Base-by-base conservation (phyloP, 2,329 filamentous ascomycete species). In the Zelopaecilomyces penicillatus region DNA sequence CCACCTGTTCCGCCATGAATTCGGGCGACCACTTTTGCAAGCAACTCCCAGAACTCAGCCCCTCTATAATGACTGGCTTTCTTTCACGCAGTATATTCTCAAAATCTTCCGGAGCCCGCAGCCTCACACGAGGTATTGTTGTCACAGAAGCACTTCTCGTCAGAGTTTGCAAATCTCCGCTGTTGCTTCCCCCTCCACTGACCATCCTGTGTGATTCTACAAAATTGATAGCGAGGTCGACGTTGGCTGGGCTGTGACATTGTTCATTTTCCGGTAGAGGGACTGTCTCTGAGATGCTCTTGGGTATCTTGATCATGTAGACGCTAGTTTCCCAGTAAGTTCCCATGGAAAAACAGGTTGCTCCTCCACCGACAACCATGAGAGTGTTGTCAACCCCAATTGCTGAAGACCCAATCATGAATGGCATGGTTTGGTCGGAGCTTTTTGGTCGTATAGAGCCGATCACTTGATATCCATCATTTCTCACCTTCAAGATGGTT, bases 331-430 rank as follows among this genome's bases (percentile, higher is more conserved):
- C 90, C 86, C 87, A 94, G 56, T 79, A 89, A 5, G 85, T 86
- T 1, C 89, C 89, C 74, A 95, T 95, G 0, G 87, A 89, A 67
- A 95, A 95, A 61, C 88, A 95, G 0, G 88, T 87, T 11, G 85
- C 87, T 33, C 88, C 90, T 11, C 90, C 90, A 1, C 88, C 88
- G 39, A 85, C 63, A 6, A 94, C 66, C 7, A 87, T 56, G 3
- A 89, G 55, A 12, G 74, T 64, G 30, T 70, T 65, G 36, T 67
- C 65, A 1, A 74, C 64, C 29, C 66, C 58, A 10, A 75, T 63
- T 6, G 75, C 68, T 4, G 80, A 80, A 44, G 81, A 75, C 2
- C 90, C 88, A 41, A 88, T 71, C 41, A 95, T 71, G 5, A 95
- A 70, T 9, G 87, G 87, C 43, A 53, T 48, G 7, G 47, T 31